Conservation (phyloP, 371 early-diverging fungal species). For the Mortierella sp. region DNA sequence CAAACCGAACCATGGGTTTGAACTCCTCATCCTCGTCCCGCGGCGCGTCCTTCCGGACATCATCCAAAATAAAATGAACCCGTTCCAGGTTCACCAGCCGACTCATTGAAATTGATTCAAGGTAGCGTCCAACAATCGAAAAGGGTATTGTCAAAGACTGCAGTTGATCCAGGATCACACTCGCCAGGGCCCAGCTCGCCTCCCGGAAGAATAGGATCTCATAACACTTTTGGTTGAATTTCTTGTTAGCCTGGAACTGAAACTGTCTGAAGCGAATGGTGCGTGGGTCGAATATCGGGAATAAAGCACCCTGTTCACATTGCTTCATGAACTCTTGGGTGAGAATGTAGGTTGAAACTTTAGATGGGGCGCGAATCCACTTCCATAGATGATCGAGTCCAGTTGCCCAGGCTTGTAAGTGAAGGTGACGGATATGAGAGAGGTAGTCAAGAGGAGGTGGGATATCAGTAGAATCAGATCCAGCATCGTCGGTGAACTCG, state of each 20-base stretch:
- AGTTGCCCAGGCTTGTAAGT: not conserved
- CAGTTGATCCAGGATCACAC: not conserved
- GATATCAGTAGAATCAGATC: too few species aligned
- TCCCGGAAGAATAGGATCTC: not conserved
- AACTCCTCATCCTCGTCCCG: too few species aligned
- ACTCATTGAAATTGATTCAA: not conserved
- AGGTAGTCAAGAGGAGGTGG: not conserved
- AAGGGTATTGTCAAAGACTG: not conserved
- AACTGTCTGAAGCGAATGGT: too few species aligned
- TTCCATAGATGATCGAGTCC: not conserved
- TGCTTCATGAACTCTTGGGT: not conserved
- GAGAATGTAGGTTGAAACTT: not conserved
- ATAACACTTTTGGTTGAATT: not conserved
- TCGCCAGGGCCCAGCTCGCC: not conserved
- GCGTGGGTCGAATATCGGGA: too few species aligned
- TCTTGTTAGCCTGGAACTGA: not conserved
- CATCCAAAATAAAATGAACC: not conserved
- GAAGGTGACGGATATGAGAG: not conserved
- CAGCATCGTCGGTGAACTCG: too few species aligned
- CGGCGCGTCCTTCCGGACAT: too few species aligned
- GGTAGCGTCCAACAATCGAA: not conserved
- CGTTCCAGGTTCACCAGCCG: too few species aligned
- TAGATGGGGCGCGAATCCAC: not conserved
- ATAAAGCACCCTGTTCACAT: not conserved
- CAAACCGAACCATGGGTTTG: not conserved